Evolutionary conservation across 2,329 filamentous ascomycete species (phyloP).

Genomic region (Colletotrichum cordylinicola): DNA sequence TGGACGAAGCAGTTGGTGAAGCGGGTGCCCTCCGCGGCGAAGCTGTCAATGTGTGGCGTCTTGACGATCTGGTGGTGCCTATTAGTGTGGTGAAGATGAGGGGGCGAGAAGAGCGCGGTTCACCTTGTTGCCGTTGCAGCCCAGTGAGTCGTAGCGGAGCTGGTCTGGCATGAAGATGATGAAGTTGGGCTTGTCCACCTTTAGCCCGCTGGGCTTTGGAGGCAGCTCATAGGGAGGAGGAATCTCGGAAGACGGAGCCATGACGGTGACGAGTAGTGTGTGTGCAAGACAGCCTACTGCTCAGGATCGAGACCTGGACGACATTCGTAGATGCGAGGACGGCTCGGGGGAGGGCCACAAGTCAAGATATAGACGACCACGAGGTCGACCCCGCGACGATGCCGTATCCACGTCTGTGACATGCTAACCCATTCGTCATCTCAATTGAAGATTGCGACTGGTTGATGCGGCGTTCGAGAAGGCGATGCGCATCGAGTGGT

Average conservation of each 20-base stretch:
- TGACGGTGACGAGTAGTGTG: background rate
- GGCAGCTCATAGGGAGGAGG: slow-evolving; percentile 9
- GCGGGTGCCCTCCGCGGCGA: slow-evolving; percentile 38
- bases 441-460: background rate
- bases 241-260: background rate
- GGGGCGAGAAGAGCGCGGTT: background rate
- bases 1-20: slow-evolving; percentile 53
- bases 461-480: background rate
- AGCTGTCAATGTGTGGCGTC: slow-evolving; percentile 48
- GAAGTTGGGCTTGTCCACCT: slow-evolving; percentile 35
- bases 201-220: slow-evolving; percentile 19
- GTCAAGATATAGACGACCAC: background rate
- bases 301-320: background rate
- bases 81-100: background rate
- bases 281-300: background rate
- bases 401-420: background rate
- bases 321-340: background rate
- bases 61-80: slow-evolving; percentile 25
- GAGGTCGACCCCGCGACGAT: background rate
- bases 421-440: background rate
- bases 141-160: slow-evolving; percentile 48
- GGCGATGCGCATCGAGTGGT: background rate
- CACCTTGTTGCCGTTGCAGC: slow-evolving; percentile 33
- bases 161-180: slow-evolving; percentile 55
- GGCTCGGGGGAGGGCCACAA: background rate